A percentile compares a stretch with the other conserved stretches of the same genome.
These are phyloP conservation scores for Candida sp. DNA, from an alignment of 1,139 yeast species.

Conservation along the genomic window DNA sequence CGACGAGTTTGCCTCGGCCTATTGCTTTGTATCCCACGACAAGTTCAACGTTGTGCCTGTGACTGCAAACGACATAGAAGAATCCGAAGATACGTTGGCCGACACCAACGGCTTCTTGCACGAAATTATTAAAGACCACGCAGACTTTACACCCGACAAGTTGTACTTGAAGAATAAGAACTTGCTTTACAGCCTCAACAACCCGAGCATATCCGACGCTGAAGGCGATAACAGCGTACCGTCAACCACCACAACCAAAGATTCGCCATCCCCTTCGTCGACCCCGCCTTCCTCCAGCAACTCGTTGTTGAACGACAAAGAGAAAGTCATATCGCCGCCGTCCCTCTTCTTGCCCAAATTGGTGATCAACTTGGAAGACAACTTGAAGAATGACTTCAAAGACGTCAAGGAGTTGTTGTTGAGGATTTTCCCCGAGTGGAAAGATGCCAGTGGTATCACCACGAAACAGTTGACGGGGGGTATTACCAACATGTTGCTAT, in stretches of 20 bases:
- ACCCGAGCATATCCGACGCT: constrained; percentile 46
- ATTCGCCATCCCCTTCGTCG: constrained; percentile 14
- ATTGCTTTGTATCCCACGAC: constrained; percentile 45
- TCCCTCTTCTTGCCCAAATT: constrained; percentile 46
- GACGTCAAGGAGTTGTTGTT: constrained; percentile 38
- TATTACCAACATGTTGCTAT: constrained; percentile 74
- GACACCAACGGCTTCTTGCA: not conserved
- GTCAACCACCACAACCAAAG: constrained; percentile 1
- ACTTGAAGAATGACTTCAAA: constrained; percentile 30
- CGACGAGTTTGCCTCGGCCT: constrained; percentile 20
- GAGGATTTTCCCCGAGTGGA: constrained; percentile 43
- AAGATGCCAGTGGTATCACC: constrained; percentile 22
- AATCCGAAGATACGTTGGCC: constrained; percentile 1
- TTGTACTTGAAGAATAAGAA: constrained; percentile 40
- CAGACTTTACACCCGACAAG: constrained; percentile 21
- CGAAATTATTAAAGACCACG: constrained; percentile 14
- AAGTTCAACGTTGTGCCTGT: constrained; percentile 44
- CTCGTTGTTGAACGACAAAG: not conserved
- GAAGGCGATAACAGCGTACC: constrained; percentile 29
- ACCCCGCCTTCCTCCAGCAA: constrained; percentile 17
- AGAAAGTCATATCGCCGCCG: constrained; percentile 25
- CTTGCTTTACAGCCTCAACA: constrained; percentile 44
- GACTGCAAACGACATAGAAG: constrained; percentile 4
- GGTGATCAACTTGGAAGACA: constrained; percentile 35
- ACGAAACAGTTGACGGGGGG: constrained; percentile 69